These are phyloP conservation scores for Acacia confusa DNA, from an alignment of 306 rosid species.

Conservation along the genomic window DNA sequence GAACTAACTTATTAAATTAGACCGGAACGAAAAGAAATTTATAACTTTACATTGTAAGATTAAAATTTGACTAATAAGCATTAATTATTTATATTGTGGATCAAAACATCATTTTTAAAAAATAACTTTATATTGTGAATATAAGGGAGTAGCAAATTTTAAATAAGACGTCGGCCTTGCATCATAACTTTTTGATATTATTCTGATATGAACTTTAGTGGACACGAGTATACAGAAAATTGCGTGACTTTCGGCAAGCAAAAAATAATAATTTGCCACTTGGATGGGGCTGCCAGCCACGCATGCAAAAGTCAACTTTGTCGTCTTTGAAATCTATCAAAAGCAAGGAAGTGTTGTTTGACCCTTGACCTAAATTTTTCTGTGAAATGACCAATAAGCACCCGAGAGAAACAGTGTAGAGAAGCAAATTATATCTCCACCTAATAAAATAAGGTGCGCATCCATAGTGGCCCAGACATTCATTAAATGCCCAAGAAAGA, in stretches of 20 bases:
- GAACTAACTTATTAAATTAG: no score
- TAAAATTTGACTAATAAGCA: no score
- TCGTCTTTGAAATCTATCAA: neutral
- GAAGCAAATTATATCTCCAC: neutral
- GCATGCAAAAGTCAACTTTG: neutral
- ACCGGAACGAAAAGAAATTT: no score
- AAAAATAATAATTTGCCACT: neutral
- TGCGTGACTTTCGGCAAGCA: neutral
- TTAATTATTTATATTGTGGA: no score
- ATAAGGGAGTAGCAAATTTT: neutral
- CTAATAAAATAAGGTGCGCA: neutral
- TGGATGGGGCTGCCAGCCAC: neutral
- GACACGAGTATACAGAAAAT: neutral
- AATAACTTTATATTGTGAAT: no score
- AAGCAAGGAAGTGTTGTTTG: neutral
- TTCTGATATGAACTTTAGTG: neutral
- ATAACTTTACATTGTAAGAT: no score
- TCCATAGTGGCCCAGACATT: neutral
- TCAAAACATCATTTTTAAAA: no score
- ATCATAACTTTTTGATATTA: neutral
- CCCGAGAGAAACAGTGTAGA: neutral
- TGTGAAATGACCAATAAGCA: slow-evolving; percentile 14
- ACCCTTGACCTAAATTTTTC: neutral
- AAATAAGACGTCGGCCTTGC: neutral
- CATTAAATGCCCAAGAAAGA: neutral